These are phyloP conservation scores for Geotrichum citri-aurantii DNA, from an alignment of 1,139 yeast genomes.

Conservation along the genomic window DNA sequence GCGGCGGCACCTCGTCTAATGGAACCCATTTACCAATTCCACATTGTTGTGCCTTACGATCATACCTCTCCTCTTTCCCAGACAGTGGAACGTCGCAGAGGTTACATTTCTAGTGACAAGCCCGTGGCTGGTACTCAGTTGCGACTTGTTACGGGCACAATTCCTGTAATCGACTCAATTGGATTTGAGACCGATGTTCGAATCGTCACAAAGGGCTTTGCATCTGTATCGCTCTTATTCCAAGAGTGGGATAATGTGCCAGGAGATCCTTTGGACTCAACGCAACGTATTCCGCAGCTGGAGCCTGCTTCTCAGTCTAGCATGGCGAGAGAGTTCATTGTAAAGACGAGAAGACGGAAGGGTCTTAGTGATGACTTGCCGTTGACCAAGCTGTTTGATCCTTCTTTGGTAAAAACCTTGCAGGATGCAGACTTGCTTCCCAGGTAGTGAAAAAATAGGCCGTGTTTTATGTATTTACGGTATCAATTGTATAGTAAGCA, in stretches of 20 bases:
- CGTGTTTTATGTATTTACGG: background rate
- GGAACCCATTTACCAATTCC: conserved; percentile 76
- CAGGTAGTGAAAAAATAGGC: background rate
- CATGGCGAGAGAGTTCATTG: conserved; percentile 79
- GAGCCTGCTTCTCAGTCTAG: conserved; percentile 67
- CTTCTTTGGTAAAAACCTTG: conserved; percentile 50
- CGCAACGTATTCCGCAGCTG: conserved; percentile 58
- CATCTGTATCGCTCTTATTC: conserved; percentile 61
- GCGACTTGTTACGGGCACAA: conserved; percentile 51
- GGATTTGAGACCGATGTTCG: conserved; percentile 87
- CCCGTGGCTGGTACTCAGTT: conserved; percentile 76
- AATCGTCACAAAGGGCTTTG: conserved; percentile 71
- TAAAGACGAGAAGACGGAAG: conserved; percentile 83
- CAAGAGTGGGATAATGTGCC: conserved; percentile 75
- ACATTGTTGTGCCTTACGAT: conserved; percentile 50
- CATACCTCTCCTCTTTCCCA: conserved; percentile 47
- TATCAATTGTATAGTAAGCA: background rate
- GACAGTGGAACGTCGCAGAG: conserved; percentile 59
- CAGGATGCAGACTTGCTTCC: conserved; percentile 43
- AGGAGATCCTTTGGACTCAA: conserved; percentile 81
- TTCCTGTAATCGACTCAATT: conserved; percentile 86
- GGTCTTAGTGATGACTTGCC: conserved; percentile 72
- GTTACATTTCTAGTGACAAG: conserved; percentile 47
- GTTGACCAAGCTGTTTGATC: conserved; percentile 63
- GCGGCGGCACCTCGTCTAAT: conserved; percentile 72